phyloP scores from a whole-genome alignment of 768 basidiomycete genomes.

The Termitomyces sp. region DNA sequence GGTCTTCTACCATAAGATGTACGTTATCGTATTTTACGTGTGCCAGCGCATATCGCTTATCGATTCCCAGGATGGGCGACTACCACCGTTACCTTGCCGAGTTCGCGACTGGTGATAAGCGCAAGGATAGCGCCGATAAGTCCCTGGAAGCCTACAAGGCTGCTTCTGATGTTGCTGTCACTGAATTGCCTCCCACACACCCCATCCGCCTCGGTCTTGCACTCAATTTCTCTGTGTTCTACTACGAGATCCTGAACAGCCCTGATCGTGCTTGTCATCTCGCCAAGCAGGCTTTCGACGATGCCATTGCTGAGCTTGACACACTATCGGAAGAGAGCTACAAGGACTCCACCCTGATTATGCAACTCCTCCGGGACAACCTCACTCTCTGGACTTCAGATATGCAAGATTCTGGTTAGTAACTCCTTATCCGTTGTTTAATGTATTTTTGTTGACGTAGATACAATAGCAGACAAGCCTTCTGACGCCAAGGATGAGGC shows the following conservation, averaged over 20 bases:
- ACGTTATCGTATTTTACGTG: constrained; percentile 21
- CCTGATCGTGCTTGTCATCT: constrained; percentile 98
- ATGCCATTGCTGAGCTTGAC: constrained; percentile 98
- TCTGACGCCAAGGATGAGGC: constrained; percentile 68
- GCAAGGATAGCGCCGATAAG: constrained; percentile 96
- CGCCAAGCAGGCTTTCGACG: constrained; percentile 98
- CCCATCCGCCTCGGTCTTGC: constrained; percentile 98
- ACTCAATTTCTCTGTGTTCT: constrained; percentile 99
- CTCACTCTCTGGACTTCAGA: constrained; percentile 97
- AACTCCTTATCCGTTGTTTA: not conserved
- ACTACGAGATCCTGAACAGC: constrained; percentile 99
- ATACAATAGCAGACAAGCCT: constrained; percentile 56
- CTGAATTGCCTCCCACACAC: constrained; percentile 93
- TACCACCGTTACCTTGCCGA: constrained; percentile 99
- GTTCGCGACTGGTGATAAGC: constrained; percentile 97
- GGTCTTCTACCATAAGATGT: constrained; percentile 99
- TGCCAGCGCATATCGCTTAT: constrained; percentile 15
- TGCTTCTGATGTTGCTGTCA: constrained; percentile 94
- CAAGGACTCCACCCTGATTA: constrained; percentile 98
- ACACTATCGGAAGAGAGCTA: constrained; percentile 98
- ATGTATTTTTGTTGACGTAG: constrained; percentile 3
- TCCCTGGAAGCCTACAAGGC: constrained; percentile 97
- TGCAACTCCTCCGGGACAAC: constrained; percentile 97
- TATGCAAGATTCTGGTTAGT: constrained; percentile 89
- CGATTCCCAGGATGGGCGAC: constrained; percentile 85